Base-by-base conservation (phyloP, 345 rosid species). In the Brassica incana region DNA sequence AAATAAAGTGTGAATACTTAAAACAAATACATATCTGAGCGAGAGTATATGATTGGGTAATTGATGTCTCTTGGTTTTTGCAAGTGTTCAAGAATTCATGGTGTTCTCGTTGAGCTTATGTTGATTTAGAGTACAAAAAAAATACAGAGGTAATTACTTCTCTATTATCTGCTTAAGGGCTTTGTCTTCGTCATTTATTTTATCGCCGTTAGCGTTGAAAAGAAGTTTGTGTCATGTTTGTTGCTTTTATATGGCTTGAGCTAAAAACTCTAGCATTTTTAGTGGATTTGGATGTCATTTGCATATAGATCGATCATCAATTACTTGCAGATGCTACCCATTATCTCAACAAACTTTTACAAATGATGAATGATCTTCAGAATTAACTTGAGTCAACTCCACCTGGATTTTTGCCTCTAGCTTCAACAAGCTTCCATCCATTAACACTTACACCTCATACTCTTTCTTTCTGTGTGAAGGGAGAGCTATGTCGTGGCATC, bases 251-350 rank as follows among this genome's bases (percentile, higher is more conserved):
- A 9, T 43, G 50, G 50, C 50, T 10, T 43, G 14, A 30, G 33
- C 33, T 30, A 30, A 30, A 30, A 30, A 30, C 33, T 2, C 33
- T 30, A 30, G 4, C 33, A 30, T 30, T 58, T 65, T 30, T 71
- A 3, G 2, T 76, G 16, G 20, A 64, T 65, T 20, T 20, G 23
- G 23, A 20, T 20, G 23, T 20, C 23, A 20, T 20, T 20, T 20
- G 23, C 23, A 20, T 20, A 94, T 94, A 97, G 98, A 94, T 79
- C 87, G 98, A 83, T 97, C 98, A 74, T 94, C 97, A 20, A 94
- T 92, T 30, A 77, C 92, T 94, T 8, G 98, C 97, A 77, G 98
- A 94, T 83, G 93, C 98, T 36, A 88, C 92, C 77, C 97, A 92
- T 79, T 94, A 94, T 80, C 86, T 94, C 40, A 94, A 92, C 89